Evolutionary conservation across 352 stramenopile genomes (phyloP).

Genomic region (Hyaloperonospora brassicae): DNA sequence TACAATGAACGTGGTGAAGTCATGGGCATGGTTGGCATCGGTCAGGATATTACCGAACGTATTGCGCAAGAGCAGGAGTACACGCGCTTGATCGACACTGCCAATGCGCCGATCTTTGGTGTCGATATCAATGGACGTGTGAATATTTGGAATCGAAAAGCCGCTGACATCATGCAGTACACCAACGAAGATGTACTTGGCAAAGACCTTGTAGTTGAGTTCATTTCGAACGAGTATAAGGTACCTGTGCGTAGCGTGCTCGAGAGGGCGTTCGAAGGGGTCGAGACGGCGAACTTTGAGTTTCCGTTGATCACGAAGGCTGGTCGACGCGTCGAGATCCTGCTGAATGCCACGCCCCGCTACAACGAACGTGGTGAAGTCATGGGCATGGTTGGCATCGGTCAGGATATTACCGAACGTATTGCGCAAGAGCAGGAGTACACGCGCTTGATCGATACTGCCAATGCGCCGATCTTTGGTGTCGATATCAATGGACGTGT

Average conservation of each 20-base stretch:
- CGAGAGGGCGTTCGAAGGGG: constrained; percentile 46
- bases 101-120: constrained; percentile 85
- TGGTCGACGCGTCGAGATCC: constrained; percentile 67
- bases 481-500: constrained; percentile 67
- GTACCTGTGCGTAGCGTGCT: constrained; percentile 53
- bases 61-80: constrained; percentile 87
- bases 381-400: constrained; percentile 86
- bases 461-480: constrained; percentile 87
- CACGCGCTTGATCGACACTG: constrained; percentile 77
- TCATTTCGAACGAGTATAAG: constrained; percentile 79
- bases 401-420: constrained; percentile 74
- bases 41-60: constrained; percentile 72
- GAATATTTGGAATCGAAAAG: constrained; percentile 90
- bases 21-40: constrained; percentile 74
- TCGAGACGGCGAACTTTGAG: constrained; percentile 79
- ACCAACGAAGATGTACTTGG: constrained; percentile 83
- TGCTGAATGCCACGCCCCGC: constrained; percentile 78
- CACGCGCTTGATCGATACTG: constrained; percentile 79
- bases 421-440: constrained; percentile 78
- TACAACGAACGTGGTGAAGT: constrained; percentile 74
- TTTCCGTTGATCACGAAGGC: constrained; percentile 81
- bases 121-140: constrained; percentile 67
- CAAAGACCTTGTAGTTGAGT: constrained; percentile 83
- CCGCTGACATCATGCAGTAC: constrained; percentile 84
- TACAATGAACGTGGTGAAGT: constrained; percentile 79